phyloP scores from a whole-genome alignment of 768 basidiomycete species.

The Mycena kentingensis region DNA sequence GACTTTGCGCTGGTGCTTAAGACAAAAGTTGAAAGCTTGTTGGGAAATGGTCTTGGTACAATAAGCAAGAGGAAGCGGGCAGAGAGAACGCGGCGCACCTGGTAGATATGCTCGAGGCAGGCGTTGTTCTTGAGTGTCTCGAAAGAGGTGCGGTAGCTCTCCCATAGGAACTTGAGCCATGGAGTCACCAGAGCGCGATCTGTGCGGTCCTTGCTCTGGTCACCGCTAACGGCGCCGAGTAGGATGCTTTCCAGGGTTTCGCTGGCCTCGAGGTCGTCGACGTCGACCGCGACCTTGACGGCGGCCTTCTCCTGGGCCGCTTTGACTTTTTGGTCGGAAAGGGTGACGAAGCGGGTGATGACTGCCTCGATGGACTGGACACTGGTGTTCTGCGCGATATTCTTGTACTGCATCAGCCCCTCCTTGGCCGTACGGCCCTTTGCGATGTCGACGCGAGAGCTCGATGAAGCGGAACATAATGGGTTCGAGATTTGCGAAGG shows the following conservation, averaged over 20 bases:
- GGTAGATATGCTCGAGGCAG: slow-evolving; percentile 88
- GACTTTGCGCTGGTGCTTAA: slow-evolving; percentile 89
- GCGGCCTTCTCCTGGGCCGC: slow-evolving; percentile 88
- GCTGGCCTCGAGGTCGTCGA: slow-evolving; percentile 94
- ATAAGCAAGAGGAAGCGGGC: background rate
- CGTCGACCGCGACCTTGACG: slow-evolving; percentile 72
- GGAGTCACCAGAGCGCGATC: slow-evolving; percentile 94
- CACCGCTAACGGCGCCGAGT: slow-evolving; percentile 85
- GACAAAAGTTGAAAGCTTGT: slow-evolving; percentile 96
- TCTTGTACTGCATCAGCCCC: slow-evolving; percentile 96
- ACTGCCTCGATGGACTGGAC: slow-evolving; percentile 91
- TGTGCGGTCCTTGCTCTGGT: slow-evolving; percentile 89
- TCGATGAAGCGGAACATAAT: slow-evolving; percentile 95
- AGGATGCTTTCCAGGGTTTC: slow-evolving; percentile 93
- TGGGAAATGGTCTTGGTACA: slow-evolving; percentile 86
- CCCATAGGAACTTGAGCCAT: slow-evolving; percentile 99
- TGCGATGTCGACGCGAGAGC: slow-evolving; percentile 90
- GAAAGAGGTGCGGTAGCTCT: slow-evolving; percentile 92
- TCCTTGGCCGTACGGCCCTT: slow-evolving; percentile 94
- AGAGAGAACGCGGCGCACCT: slow-evolving; percentile 52
- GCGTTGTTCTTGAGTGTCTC: slow-evolving; percentile 97
- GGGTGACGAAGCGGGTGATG: slow-evolving; percentile 80
- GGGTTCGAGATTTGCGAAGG: slow-evolving; percentile 89
- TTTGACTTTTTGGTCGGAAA: slow-evolving; percentile 78
- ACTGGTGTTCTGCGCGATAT: slow-evolving; percentile 91